Conservation (phyloP, 441 rosid species). For the Arabidopsis hybrid region DNA sequence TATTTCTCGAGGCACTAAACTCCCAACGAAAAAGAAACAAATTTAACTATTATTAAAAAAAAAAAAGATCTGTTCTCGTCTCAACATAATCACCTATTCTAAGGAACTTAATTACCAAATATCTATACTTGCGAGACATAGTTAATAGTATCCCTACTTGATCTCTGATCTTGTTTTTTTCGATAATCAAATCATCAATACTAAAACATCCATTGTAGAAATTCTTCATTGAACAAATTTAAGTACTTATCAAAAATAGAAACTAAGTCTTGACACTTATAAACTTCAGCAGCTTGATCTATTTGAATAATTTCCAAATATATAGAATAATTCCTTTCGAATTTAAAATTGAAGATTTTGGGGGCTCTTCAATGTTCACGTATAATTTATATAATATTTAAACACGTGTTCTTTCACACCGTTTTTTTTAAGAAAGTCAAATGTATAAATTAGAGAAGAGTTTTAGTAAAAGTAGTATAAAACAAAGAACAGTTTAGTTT, state of each 20-base stretch:
- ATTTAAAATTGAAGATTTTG: neutral
- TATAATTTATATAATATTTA: neutral
- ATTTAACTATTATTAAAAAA: neutral
- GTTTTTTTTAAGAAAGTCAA: slow-evolving; percentile 2
- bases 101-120: no score
- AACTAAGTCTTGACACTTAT: neutral
- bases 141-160: no score
- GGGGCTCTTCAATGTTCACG: slow-evolving; percentile 10
- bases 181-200: no score
- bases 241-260: neutral
- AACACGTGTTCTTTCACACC: slow-evolving; percentile 18
- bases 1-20: neutral
- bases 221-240: neutral
- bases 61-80: no score
- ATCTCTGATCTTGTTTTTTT: neutral
- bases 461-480: slow-evolving; percentile 9
- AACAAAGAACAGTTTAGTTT: slow-evolving; percentile 36
- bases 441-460: neutral
- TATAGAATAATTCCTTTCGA: neutral
- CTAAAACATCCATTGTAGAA: neutral
- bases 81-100: no score
- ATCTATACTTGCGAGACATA: no score
- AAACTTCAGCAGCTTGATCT: neutral
- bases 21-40: neutral
- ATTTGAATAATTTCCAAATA: neutral